phyloP scores from a whole-genome alignment of 768 basidiomycete species.

The Daedaleopsis sinensis region DNA sequence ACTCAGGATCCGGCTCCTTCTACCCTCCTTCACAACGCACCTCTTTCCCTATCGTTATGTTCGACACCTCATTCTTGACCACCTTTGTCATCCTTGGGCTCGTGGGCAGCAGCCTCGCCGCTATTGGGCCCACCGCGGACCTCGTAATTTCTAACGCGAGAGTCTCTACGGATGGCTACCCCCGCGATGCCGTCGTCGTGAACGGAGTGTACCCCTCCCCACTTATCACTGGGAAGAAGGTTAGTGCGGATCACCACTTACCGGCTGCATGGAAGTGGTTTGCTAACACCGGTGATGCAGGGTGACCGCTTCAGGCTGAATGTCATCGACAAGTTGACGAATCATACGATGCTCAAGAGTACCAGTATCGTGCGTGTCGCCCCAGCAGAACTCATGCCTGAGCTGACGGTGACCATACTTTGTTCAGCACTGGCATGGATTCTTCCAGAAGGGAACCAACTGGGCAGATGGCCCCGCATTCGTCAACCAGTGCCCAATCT shows the following conservation, averaged over 20 bases:
- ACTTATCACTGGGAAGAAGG: slow-evolving; percentile 19
- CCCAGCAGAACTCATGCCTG: neutral
- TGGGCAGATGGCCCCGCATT: slow-evolving; percentile 48
- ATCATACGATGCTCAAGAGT: slow-evolving; percentile 15
- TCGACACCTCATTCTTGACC: neutral
- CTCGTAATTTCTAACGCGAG: slow-evolving; percentile 5
- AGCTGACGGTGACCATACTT: neutral
- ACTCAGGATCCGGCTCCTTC: neutral
- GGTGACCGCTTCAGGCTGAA: slow-evolving; percentile 23
- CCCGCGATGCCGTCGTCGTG: slow-evolving; percentile 12
- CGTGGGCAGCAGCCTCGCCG: neutral
- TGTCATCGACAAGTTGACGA: slow-evolving; percentile 15
- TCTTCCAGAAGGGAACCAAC: slow-evolving; percentile 46
- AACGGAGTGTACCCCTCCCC: slow-evolving; percentile 16
- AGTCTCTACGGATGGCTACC: slow-evolving; percentile 11
- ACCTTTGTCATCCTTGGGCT: slow-evolving; percentile 1
- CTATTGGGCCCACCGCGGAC: slow-evolving; percentile 5
- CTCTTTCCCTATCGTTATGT: neutral
- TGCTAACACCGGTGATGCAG: slow-evolving; percentile 14
- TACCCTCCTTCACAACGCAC: neutral
- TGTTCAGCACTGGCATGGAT: slow-evolving; percentile 45
- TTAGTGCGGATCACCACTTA: neutral
- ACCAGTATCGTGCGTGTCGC: slow-evolving; percentile 9
- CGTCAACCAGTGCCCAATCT: slow-evolving; percentile 41
- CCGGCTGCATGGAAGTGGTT: too few relatives aligned